A percentile compares a stretch with the other conserved stretches of the same genome.
phyloP scores from a whole-genome alignment of 2,329 filamentous ascomycete genomes.

The Apiospora malaysiana region DNA sequence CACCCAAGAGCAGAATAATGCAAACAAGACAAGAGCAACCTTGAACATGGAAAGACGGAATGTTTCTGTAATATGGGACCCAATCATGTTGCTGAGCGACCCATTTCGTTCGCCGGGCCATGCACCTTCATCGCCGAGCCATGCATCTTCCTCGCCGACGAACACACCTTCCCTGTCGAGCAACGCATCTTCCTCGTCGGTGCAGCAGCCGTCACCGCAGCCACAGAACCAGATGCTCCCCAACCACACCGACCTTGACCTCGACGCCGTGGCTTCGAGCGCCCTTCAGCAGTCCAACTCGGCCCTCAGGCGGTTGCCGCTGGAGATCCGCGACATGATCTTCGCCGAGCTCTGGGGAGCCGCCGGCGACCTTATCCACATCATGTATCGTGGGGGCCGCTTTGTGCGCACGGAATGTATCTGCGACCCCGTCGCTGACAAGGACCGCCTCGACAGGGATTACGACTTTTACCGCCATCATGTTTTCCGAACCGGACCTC shows the following conservation, averaged over 20 bases:
- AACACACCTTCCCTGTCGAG: too few species aligned
- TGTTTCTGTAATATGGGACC: too few species aligned
- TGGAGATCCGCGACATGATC: neutral
- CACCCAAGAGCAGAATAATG: too few species aligned
- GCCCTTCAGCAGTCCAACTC: neutral
- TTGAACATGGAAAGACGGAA: too few species aligned
- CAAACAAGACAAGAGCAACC: too few species aligned
- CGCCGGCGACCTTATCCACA: neutral
- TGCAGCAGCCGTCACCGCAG: too few species aligned
- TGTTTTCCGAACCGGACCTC: neutral
- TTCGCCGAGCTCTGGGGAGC: neutral
- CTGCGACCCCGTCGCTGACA: neutral
- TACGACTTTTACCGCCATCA: neutral
- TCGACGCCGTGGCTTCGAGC: neutral
- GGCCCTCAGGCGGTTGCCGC: neutral
- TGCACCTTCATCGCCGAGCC: too few species aligned
- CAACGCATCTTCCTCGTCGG: too few species aligned
- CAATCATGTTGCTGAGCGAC: too few species aligned
- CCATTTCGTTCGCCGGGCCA: too few species aligned
- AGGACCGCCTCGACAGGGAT: neutral
- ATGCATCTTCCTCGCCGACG: too few species aligned
- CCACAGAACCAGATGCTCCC: too few species aligned
- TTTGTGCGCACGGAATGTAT: neutral
- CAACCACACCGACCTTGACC: neutral
- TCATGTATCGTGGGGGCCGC: neutral